phyloP scores from a whole-genome alignment of 208 protist genomes.

The Wallacemonas rigidus region DNA sequence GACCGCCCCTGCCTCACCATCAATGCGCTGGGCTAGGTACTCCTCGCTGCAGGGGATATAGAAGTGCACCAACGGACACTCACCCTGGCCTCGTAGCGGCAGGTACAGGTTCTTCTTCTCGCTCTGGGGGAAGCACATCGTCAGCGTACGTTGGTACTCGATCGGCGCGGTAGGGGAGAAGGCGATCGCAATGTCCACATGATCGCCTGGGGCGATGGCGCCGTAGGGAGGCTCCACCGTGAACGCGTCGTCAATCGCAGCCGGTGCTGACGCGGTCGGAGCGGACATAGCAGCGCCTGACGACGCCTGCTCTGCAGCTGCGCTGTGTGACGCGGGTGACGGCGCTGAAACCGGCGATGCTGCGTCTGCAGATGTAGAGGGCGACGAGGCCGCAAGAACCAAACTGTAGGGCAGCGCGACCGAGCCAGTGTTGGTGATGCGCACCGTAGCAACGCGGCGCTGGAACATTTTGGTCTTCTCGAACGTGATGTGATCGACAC shows the following conservation, averaged over 20 bases:
- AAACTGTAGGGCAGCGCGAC: conserved; percentile 80
- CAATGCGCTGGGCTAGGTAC: conserved; percentile 80
- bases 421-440: conserved; percentile 86
- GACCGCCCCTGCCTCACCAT: conserved; percentile 47
- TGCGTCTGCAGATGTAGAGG: neutral
- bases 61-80: conserved; percentile 97
- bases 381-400: conserved; percentile 10
- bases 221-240: conserved; percentile 66
- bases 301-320: neutral
- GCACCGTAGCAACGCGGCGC: conserved; percentile 67
- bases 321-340: neutral
- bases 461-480: conserved; percentile 95
- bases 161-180: conserved; percentile 87
- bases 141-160: conserved; percentile 24
- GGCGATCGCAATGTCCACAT: conserved; percentile 65
- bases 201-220: conserved; percentile 44
- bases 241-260: conserved; percentile 44
- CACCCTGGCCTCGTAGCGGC: conserved; percentile 71
- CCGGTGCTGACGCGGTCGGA: neutral
- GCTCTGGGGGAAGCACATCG: conserved; percentile 62
- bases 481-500: conserved; percentile 69
- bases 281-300: too few species aligned
- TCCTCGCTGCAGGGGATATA: conserved; percentile 84
- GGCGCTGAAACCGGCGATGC: neutral
- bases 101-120: conserved; percentile 41